Conservation (phyloP, 139 green algal genomes). For the Deuterostichococcus epilithicus region DNA sequence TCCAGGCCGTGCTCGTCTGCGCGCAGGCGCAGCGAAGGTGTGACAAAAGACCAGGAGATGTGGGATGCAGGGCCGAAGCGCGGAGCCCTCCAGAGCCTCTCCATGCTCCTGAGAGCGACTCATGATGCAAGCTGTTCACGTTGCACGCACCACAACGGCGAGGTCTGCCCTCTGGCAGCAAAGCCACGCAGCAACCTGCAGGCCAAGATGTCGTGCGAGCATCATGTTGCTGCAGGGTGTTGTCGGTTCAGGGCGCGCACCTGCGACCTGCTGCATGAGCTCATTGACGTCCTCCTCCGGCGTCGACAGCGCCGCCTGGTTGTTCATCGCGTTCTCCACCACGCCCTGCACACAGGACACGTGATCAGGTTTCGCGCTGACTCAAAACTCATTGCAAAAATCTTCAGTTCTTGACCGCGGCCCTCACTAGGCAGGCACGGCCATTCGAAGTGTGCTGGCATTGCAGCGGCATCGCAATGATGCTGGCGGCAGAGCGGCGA, state of each 20-base stretch:
- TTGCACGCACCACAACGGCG: background rate
- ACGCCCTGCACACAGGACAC: conserved; percentile 45
- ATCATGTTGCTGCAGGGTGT: no score
- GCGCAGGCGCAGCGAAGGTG: background rate
- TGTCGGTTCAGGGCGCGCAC: background rate
- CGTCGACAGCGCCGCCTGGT: conserved; percentile 79
- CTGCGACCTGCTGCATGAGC: conserved; percentile 78
- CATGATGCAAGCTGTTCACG: no score
- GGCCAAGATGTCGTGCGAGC: background rate
- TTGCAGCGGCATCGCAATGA: no score
- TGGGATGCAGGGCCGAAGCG: background rate
- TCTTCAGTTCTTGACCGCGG: no score
- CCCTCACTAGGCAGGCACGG: no score
- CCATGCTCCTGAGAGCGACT: no score
- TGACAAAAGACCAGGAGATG: background rate
- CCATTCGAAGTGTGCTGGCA: no score
- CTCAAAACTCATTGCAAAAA: no score
- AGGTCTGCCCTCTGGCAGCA: no score
- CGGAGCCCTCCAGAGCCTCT: no score
- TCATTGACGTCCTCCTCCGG: conserved; percentile 88
- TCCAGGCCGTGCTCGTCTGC: conserved; percentile 92
- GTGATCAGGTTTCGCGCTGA: no score
- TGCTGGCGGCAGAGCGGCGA: no score
- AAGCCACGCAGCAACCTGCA: background rate
- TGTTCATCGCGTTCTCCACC: conserved; percentile 87